Percentiles rank a stretch among this genome's conserved stretches.
These are phyloP conservation scores for Boletus sp. DNA, from an alignment of 768 basidiomycete species.

Conservation along the genomic window DNA sequence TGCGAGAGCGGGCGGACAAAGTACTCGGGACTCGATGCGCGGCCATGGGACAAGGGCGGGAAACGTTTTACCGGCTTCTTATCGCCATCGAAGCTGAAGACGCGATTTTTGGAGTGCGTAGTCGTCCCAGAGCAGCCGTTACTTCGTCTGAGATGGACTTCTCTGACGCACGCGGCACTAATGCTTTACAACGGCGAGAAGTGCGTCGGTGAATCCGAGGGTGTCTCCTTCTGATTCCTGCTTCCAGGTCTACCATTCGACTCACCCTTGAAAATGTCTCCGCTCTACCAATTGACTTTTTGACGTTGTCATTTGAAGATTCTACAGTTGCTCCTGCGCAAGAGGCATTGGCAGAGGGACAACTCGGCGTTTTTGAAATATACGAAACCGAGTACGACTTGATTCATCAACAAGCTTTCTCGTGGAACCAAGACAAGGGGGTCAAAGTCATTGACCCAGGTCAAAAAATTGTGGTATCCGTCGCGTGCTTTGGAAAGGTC, in stretches of 20 bases:
- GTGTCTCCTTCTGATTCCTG: neutral
- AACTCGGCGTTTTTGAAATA: constrained; percentile 76
- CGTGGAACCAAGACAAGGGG: constrained; percentile 54
- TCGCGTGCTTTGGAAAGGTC: constrained; percentile 84
- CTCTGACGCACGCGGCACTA: constrained; percentile 88
- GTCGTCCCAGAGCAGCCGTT: constrained; percentile 88
- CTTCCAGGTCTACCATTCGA: constrained; percentile 70
- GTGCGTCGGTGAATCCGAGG: constrained; percentile 41
- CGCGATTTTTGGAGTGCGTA: constrained; percentile 70
- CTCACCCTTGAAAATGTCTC: constrained; percentile 92
- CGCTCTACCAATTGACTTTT: constrained; percentile 73
- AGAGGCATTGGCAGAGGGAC: constrained; percentile 73
- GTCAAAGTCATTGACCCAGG: constrained; percentile 59
- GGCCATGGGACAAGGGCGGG: constrained; percentile 52
- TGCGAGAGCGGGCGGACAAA: constrained; percentile 74
- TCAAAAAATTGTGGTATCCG: constrained; percentile 60
- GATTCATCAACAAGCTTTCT: constrained; percentile 74
- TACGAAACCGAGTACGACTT: constrained; percentile 90
- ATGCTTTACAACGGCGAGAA: constrained; percentile 96
- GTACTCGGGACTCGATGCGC: constrained; percentile 67
- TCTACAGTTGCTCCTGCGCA: constrained; percentile 78
- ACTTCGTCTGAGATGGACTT: constrained; percentile 79
- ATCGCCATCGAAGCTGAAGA: constrained; percentile 24
- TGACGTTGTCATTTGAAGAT: constrained; percentile 87
- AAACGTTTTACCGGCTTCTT: constrained; percentile 38